Conservation (phyloP, 257 asterid species). For the Knoxia roxburghii region DNA sequence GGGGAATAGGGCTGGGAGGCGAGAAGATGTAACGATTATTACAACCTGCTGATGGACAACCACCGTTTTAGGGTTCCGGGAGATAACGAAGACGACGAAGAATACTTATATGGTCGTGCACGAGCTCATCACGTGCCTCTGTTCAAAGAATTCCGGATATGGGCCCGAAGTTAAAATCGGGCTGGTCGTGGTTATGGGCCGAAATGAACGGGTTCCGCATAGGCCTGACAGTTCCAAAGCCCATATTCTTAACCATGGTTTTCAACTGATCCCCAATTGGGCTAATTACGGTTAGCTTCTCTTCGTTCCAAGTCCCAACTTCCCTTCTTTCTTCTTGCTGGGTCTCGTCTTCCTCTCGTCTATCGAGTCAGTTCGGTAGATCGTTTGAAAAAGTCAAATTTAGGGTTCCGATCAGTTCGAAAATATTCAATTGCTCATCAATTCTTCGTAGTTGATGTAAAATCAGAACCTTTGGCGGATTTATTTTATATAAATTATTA, state of each 20-base stretch:
- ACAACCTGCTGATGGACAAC: conserved; percentile 11
- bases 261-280: conserved; percentile 5
- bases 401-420: conserved; percentile 12
- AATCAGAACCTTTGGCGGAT: neutral
- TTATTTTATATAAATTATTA: neutral
- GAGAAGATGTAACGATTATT: neutral
- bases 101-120: neutral
- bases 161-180: too few species aligned
- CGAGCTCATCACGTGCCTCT: conserved; percentile 3
- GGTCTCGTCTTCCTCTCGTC: neutral
- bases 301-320: conserved; percentile 11
- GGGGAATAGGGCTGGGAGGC: neutral
- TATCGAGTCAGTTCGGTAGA: conserved; percentile 8
- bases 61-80: conserved; percentile 31
- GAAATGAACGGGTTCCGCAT: too few species aligned
- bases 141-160: too few species aligned
- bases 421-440: neutral
- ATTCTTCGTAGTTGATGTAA: neutral
- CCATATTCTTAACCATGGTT: conserved; percentile 21
- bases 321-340: too few species aligned
- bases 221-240: neutral
- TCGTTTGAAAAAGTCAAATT: conserved; percentile 18
- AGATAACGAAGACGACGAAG: neutral
- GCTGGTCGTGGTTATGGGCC: too few species aligned
- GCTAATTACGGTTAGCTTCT: conserved; percentile 40